A percentile compares a stretch with the other conserved stretches of the same genome.
These are phyloP conservation scores for Trichoderma hamatum DNA, from an alignment of 2,329 filamentous ascomycete genomes.

Conservation along the genomic window DNA sequence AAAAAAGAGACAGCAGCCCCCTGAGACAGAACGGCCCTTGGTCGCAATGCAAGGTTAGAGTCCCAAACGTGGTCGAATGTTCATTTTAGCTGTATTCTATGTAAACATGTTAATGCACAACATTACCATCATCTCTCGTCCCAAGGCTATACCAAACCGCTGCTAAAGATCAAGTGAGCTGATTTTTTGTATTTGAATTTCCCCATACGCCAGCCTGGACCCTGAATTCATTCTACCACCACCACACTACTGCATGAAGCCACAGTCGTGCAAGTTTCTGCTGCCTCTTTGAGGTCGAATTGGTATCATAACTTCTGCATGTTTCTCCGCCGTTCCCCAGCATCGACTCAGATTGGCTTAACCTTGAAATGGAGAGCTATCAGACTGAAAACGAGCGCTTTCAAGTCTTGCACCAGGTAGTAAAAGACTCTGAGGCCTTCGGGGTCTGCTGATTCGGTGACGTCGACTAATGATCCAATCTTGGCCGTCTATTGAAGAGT, in stretches of 20 bases:
- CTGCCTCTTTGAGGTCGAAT: constrained; percentile 7
- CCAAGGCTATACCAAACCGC: background rate
- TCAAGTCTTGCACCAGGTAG: constrained; percentile 96
- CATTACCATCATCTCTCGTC: background rate
- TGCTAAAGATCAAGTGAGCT: background rate
- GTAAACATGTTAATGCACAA: background rate
- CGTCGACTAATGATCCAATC: constrained; percentile 94
- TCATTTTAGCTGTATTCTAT: constrained; percentile 3
- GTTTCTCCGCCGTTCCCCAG: constrained; percentile 29
- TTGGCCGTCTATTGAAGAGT: constrained; percentile 78
- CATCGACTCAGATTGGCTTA: constrained; percentile 66
- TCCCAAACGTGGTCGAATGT: background rate
- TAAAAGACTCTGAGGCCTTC: constrained; percentile 97
- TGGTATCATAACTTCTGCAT: constrained; percentile 26
- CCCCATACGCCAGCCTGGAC: constrained; percentile 11
- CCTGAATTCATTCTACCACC: background rate
- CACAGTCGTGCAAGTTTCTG: constrained; percentile 5
- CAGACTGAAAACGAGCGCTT: constrained; percentile 93
- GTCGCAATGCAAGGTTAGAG: background rate
- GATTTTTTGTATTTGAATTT: constrained; percentile 14
- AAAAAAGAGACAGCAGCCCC: background rate
- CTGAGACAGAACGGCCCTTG: background rate
- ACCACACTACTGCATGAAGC: background rate
- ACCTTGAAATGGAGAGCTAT: constrained; percentile 98
- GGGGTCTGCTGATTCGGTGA: constrained; percentile 92